phyloP scores from a whole-genome alignment of 495 filamentous ascomycete species.

The Xylaria telfairii region DNA sequence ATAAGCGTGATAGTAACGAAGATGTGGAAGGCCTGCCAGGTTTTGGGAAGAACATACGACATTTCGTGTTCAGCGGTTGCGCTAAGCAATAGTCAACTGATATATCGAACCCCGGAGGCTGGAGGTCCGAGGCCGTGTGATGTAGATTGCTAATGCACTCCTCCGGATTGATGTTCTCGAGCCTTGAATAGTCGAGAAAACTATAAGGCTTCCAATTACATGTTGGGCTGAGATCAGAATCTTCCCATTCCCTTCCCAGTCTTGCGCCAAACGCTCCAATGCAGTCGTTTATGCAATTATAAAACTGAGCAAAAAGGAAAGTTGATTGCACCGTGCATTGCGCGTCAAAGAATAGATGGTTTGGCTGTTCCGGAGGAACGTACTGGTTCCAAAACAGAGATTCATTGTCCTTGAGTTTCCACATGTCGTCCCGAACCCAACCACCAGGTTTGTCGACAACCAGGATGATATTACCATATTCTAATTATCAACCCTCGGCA shows the following conservation, averaged over 20 bases:
- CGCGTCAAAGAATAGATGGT: constrained; percentile 31
- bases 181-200: not conserved
- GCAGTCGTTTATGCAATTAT: not conserved
- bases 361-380: constrained; percentile 28
- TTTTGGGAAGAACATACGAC: constrained; percentile 18
- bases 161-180: too few relatives aligned
- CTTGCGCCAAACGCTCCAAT: not conserved
- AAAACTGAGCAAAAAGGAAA: too few relatives aligned
- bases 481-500: constrained; percentile 23
- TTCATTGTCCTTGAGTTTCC: constrained; percentile 32
- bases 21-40: too few relatives aligned
- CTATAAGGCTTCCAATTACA: not conserved
- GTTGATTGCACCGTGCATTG: constrained; percentile 23
- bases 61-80: constrained; percentile 26
- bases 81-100: constrained; percentile 31
- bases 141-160: too few relatives aligned
- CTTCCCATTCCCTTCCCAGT: too few relatives aligned
- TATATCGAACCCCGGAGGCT: constrained; percentile 27
- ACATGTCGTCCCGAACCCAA: constrained; percentile 35
- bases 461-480: constrained; percentile 26
- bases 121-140: constrained; percentile 22
- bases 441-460: constrained; percentile 28
- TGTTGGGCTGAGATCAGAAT: too few relatives aligned
- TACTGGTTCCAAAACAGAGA: constrained; percentile 29
- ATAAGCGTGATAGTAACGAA: not conserved